phyloP scores from a whole-genome alignment of 2,329 filamentous ascomycete genomes.

The Aspergillus neoniger region DNA sequence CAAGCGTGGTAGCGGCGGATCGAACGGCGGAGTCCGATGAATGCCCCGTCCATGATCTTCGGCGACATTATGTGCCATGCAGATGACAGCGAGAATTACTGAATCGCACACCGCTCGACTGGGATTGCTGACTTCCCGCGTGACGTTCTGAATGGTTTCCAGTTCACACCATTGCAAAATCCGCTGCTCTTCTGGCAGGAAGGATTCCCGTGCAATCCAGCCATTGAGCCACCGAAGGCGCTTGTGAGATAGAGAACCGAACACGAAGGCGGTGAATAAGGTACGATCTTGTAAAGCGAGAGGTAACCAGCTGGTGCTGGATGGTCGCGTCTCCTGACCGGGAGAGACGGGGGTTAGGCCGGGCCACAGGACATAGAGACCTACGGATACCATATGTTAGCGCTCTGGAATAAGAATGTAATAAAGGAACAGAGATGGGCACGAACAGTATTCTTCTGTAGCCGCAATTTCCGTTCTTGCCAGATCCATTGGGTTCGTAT shows the following conservation, averaged over 20 bases:
- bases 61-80: conserved; percentile 37
- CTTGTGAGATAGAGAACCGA: conserved; percentile 35
- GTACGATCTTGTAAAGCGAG: conserved; percentile 32
- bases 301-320: conserved; percentile 30
- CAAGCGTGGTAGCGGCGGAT: conserved; percentile 36
- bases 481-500: conserved; percentile 17
- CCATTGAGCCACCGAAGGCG: conserved; percentile 33
- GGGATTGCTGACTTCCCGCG: conserved; percentile 35
- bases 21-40: conserved; percentile 30
- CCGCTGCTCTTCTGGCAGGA: conserved; percentile 26
- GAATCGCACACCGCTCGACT: conserved; percentile 36
- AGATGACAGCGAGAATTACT: conserved; percentile 39
- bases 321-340: conserved; percentile 1
- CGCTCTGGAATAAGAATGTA: background rate
- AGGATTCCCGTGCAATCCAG: conserved; percentile 23
- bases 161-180: conserved; percentile 30
- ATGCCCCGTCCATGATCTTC: conserved; percentile 20
- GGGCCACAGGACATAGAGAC: conserved; percentile 32
- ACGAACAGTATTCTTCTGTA: conserved; percentile 33
- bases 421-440: background rate
- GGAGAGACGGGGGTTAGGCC: conserved; percentile 25
- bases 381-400: conserved; percentile 14
- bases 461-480: conserved; percentile 25
- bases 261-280: conserved; percentile 36
- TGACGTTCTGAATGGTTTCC: conserved; percentile 40